Evolutionary conservation across 345 rosid genomes (phyloP), one percentile per base, ranked within the genome.

Genomic region (Populus nigra): DNA sequence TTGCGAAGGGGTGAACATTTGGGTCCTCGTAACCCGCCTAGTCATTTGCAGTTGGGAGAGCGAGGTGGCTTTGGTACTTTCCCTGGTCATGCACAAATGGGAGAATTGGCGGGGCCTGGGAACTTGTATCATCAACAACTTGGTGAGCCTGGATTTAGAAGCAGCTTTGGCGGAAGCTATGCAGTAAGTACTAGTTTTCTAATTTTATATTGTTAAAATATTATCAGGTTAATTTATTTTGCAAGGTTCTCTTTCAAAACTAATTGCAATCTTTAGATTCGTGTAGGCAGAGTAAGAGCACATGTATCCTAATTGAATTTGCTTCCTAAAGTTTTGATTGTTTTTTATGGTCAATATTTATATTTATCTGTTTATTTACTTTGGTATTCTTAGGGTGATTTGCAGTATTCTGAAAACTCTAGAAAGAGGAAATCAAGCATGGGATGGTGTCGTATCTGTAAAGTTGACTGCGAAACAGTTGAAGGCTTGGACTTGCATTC

Each of bases 361-460:
- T 41, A 20, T 25, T 49, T 49, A 57, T 73, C 10, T 65, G 68
- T 68, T 55, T 69, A 25, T 72, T 29, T 23, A 43, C 68, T 49
- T 72, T 33, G 31, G 63, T 76, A 41, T 63, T 55, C 66, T 65
- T 83, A 93, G 96, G 89, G 88, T 65, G 88, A 83, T 6, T 50
- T 80, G 79, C 91, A 87, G 53, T 65, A 87, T 71, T 84, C 83
- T 78, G 94, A 86, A 62, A 82, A 78, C 82, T 78, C 83, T 33
- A 89, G 94, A 76, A 90, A 86, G 85, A 87, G 92, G 82, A 88
- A 74, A 80, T 27, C 79, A 69, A 83, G 81, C 88, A 84, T 77
- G 86, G 94, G 91, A 45, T 92, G 97, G 97, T 92, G 97, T 73
- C 91, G 92, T 33, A 88, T 92, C 53, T 92, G 97, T 86, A 90